Conservation (phyloP, 768 basidiomycete genomes). For the Clitopilus passeckerianus region DNA sequence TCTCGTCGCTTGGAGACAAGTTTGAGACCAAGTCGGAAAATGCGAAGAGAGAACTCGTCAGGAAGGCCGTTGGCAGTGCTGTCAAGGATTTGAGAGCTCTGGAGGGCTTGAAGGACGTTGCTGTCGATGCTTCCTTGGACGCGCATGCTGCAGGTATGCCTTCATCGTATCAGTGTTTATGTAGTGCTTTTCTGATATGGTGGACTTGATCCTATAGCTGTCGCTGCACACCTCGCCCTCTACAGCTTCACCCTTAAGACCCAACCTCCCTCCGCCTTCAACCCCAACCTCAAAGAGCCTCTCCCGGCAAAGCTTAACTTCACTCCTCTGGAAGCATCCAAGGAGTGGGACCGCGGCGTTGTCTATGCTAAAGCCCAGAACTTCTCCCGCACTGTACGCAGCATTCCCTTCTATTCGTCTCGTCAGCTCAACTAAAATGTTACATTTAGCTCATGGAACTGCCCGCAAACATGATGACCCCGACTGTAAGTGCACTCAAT, state of each 20-base stretch:
- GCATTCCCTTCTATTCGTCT: neutral
- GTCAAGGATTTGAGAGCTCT: slow-evolving; percentile 63
- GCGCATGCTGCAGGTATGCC: slow-evolving; percentile 72
- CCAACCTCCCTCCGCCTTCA: slow-evolving; percentile 56
- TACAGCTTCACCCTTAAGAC: slow-evolving; percentile 83
- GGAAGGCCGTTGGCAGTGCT: slow-evolving; percentile 67
- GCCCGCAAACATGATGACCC: slow-evolving; percentile 84
- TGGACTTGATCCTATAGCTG: slow-evolving; percentile 38
- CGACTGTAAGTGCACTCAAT: slow-evolving; percentile 45
- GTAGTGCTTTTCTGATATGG: too few relatives aligned
- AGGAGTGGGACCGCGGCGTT: slow-evolving; percentile 71
- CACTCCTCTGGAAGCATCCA: slow-evolving; percentile 37
- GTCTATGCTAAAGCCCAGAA: slow-evolving; percentile 78
- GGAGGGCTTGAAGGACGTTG: slow-evolving; percentile 57
- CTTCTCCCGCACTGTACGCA: slow-evolving; percentile 64
- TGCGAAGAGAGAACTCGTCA: slow-evolving; percentile 58
- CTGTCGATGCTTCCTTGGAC: slow-evolving; percentile 60
- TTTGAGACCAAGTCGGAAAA: slow-evolving; percentile 40
- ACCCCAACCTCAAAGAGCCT: slow-evolving; percentile 51
- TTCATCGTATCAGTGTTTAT: too few relatives aligned
- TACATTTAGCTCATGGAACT: slow-evolving; percentile 67
- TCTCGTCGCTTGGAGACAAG: slow-evolving; percentile 55
- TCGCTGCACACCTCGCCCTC: slow-evolving; percentile 69
- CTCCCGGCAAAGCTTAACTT: slow-evolving; percentile 47
- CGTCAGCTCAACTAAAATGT: neutral